phyloP scores from a whole-genome alignment of 805 yeast genomes.

The Isabelozyma rhagii region DNA sequence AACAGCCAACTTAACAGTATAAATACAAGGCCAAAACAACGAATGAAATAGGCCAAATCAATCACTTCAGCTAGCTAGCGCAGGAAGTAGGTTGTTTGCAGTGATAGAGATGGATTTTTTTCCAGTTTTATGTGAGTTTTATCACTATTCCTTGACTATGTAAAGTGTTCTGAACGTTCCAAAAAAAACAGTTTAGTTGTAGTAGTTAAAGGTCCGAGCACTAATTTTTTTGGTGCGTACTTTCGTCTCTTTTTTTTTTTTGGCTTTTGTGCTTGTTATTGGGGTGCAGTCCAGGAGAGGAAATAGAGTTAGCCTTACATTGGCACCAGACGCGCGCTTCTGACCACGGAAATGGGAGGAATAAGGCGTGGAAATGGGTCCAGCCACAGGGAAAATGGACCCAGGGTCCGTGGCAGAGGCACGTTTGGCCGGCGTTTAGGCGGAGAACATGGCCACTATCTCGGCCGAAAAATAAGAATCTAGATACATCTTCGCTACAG shows the following conservation, averaged over 20 bases:
- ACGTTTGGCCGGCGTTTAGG: no score
- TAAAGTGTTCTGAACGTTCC: no score
- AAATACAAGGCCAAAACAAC: background rate
- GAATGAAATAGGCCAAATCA: background rate
- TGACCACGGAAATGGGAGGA: background rate
- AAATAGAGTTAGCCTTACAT: background rate
- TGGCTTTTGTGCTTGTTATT: no score
- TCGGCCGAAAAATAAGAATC: no score
- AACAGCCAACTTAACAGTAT: background rate
- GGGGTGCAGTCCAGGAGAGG: background rate
- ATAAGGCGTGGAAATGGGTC: background rate
- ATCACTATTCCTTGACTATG: no score
- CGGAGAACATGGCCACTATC: no score
- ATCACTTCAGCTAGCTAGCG: background rate
- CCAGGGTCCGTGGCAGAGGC: no score
- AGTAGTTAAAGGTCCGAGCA: no score
- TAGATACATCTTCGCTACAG: no score
- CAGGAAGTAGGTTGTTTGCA: background rate
- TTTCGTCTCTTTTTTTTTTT: background rate
- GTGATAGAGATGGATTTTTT: no score
- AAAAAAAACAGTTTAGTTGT: no score
- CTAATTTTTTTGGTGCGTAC: background rate
- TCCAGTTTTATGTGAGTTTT: no score
- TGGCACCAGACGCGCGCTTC: background rate
- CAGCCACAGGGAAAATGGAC: background rate